These are phyloP conservation scores for Ceratocystis destructans DNA, from an alignment of 2,329 filamentous ascomycete genomes.

Conservation along the genomic window DNA sequence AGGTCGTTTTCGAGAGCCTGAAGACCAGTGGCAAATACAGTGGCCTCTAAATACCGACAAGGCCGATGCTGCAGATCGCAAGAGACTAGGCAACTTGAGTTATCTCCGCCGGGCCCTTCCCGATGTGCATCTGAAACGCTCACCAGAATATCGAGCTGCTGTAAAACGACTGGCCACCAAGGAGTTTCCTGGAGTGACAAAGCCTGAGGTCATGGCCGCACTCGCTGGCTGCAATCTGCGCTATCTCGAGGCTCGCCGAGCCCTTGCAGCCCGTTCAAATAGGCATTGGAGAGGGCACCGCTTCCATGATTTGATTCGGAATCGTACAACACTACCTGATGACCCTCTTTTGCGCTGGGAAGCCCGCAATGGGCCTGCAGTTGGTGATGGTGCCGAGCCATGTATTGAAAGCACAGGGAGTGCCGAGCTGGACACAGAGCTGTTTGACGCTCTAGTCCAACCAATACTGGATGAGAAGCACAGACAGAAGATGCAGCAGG, in stretches of 20 bases:
- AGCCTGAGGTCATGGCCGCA: neutral
- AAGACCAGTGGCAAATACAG: neutral
- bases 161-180: neutral
- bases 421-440: constrained; percentile 47
- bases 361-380: neutral
- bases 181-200: neutral
- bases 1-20: constrained; percentile 1
- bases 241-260: constrained; percentile 31
- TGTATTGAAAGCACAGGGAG: constrained; percentile 50
- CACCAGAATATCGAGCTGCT: neutral
- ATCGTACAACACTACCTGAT: neutral
- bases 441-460: constrained; percentile 44
- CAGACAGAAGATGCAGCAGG: constrained; percentile 38
- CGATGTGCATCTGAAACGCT: neutral
- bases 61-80: neutral
- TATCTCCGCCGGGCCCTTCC: neutral
- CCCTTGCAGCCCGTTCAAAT: neutral
- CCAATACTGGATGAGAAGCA: constrained; percentile 33
- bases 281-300: neutral
- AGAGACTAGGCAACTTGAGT: neutral
- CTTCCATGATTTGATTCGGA: neutral
- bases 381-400: neutral
- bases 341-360: neutral
- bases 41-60: neutral
- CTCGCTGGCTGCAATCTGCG: neutral